A percentile compares a stretch with the other conserved stretches of the same genome.
These are phyloP conservation scores for Paecilomyces fulvus DNA, from an alignment of 2,329 filamentous ascomycete species.

Conservation along the genomic window DNA sequence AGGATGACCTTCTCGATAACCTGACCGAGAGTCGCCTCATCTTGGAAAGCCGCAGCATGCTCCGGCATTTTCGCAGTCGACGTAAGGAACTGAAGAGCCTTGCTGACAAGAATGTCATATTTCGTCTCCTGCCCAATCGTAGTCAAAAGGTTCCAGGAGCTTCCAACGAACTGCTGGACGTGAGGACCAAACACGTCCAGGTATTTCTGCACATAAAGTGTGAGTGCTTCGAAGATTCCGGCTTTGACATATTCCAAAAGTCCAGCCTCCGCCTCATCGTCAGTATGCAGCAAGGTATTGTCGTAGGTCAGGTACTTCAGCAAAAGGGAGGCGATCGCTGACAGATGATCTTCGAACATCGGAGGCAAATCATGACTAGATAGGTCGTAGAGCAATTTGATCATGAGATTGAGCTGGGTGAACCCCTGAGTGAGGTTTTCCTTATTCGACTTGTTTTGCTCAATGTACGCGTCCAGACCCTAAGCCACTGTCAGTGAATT, in stretches of 20 bases:
- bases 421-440: slow-evolving; percentile 68
- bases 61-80: slow-evolving; percentile 70
- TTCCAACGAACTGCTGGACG: slow-evolving; percentile 75
- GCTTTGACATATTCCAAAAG: slow-evolving; percentile 80
- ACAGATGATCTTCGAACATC: slow-evolving; percentile 83
- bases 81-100: slow-evolving; percentile 87
- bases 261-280: slow-evolving; percentile 84
- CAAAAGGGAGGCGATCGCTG: slow-evolving; percentile 65
- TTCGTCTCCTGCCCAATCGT: slow-evolving; percentile 79
- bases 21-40: slow-evolving; percentile 67
- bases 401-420: slow-evolving; percentile 73
- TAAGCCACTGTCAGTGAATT: slow-evolving; percentile 13
- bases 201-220: slow-evolving; percentile 88
- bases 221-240: slow-evolving; percentile 83
- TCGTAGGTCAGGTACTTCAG: slow-evolving; percentile 91
- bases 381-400: slow-evolving; percentile 91
- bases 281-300: slow-evolving; percentile 71
- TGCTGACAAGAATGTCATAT: slow-evolving; percentile 90
- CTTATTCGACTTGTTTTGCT: slow-evolving; percentile 67
- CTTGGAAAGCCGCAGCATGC: slow-evolving; percentile 80
- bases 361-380: slow-evolving; percentile 96
- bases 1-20: slow-evolving; percentile 94
- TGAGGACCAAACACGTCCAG: slow-evolving; percentile 84
- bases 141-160: slow-evolving; percentile 85
- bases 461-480: slow-evolving; percentile 50